Evolutionary conservation across 805 yeast genomes (phyloP).

Genomic region (Candida tallmaniae): DNA sequence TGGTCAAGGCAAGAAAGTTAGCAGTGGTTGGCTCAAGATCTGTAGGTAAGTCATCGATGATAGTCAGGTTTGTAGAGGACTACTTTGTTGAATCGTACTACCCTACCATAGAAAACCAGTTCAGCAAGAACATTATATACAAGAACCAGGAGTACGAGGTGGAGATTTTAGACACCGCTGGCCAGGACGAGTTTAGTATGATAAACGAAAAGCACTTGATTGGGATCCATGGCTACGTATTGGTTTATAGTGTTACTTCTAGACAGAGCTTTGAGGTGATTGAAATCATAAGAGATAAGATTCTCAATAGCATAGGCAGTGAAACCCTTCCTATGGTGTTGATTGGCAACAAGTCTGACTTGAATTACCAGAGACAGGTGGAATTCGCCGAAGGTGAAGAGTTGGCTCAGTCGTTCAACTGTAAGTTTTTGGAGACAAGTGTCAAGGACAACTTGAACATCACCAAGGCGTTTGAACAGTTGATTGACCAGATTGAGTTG

Average conservation of each 20-base stretch:
- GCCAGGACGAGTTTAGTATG: conserved; percentile 84
- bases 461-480: conserved; percentile 54
- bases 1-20: conserved; percentile 61
- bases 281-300: conserved; percentile 75
- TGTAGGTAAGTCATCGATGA: conserved; percentile 83
- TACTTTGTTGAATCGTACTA: conserved; percentile 86
- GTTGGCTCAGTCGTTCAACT: conserved; percentile 40
- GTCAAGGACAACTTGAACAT: conserved; percentile 44
- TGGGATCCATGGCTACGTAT: conserved; percentile 78
- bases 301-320: conserved; percentile 59
- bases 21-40: conserved; percentile 87
- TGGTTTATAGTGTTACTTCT: conserved; percentile 79
- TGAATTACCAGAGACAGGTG: conserved; percentile 59
- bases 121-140: conserved; percentile 62
- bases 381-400: conserved; percentile 48
- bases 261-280: conserved; percentile 74
- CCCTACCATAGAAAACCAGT: conserved; percentile 88
- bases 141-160: conserved; percentile 73
- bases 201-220: conserved; percentile 74
- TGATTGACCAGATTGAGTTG: conserved; percentile 53
- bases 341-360: conserved; percentile 72
- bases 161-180: conserved; percentile 89
- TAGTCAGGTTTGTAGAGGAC: conserved; percentile 80
- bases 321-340: conserved; percentile 46
- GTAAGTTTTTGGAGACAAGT: conserved; percentile 45